Conservation (phyloP, 805 yeast genomes). For the Saturnispora ahearnii region DNA sequence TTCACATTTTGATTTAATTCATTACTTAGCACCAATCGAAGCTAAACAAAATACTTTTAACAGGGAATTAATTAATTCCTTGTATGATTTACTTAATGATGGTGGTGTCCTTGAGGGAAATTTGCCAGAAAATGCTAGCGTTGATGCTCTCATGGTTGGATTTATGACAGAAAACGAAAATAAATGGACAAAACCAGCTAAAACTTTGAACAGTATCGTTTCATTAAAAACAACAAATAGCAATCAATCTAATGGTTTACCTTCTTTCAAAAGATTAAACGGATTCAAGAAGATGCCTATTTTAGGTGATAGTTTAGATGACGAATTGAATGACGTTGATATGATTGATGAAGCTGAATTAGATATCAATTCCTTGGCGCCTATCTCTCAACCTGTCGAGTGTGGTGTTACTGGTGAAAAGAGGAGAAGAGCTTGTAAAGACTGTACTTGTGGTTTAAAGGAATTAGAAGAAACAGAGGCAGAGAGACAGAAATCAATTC, state of each 20-base stretch:
- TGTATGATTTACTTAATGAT: constrained; percentile 32
- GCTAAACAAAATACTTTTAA: constrained; percentile 38
- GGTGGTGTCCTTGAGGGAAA: constrained; percentile 47
- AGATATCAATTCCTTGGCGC: constrained; percentile 34
- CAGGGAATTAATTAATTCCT: constrained; percentile 30
- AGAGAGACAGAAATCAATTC: constrained; percentile 34
- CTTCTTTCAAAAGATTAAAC: constrained; percentile 24
- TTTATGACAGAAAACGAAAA: constrained; percentile 38
- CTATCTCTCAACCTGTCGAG: constrained; percentile 48
- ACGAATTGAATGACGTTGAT: constrained; percentile 15
- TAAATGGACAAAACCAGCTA: constrained; percentile 50
- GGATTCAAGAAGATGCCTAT: background rate
- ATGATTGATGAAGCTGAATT: constrained; percentile 21
- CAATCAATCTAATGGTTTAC: constrained; percentile 12
- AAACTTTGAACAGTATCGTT: constrained; percentile 10
- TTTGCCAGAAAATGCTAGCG: constrained; percentile 39
- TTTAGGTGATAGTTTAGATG: constrained; percentile 15
- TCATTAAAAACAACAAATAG: constrained; percentile 17
- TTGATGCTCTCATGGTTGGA: constrained; percentile 62
- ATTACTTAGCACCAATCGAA: constrained; percentile 50
- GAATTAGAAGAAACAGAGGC: constrained; percentile 72
- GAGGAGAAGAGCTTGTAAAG: constrained; percentile 93
- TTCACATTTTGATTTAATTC: constrained; percentile 34
- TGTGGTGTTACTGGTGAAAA: constrained; percentile 42
- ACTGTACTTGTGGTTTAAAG: constrained; percentile 94